Evolutionary conservation across 257 asterid species (phyloP).

Genomic region (Knoxia roxburghii): DNA sequence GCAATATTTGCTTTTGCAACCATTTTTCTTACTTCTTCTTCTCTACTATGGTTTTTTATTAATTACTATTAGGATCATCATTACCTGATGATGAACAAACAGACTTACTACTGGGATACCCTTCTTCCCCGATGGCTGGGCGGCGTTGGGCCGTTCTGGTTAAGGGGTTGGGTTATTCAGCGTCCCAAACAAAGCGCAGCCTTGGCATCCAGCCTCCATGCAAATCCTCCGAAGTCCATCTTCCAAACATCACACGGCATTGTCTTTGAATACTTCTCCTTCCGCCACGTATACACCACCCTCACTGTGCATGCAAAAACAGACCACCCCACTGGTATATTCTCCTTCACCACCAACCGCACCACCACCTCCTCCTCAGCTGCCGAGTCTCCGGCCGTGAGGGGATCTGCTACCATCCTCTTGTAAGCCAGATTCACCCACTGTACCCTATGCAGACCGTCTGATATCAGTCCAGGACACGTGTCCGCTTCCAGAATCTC

Average conservation of each 20-base stretch:
- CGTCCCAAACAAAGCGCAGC: constrained; percentile 42
- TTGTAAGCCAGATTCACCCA: constrained; percentile 39
- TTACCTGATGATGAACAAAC: too few relatives aligned
- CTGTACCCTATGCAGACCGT: constrained; percentile 30
- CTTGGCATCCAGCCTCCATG: constrained; percentile 46
- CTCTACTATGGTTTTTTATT: too few relatives aligned
- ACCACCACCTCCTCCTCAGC: constrained; percentile 24
- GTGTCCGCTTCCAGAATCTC: constrained; percentile 31
- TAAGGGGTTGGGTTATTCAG: too few relatives aligned
- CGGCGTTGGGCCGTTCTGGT: too few relatives aligned
- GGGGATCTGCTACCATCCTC: constrained; percentile 28
- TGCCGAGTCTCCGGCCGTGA: constrained; percentile 11
- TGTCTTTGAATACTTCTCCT: constrained; percentile 28
- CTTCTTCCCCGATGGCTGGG: too few relatives aligned
- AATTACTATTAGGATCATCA: too few relatives aligned
- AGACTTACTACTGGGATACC: too few relatives aligned
- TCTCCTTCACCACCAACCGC: constrained; percentile 35
- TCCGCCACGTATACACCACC: constrained; percentile 30
- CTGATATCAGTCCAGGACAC: constrained; percentile 42
- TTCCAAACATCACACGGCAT: constrained; percentile 55
- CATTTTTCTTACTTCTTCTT: too few relatives aligned
- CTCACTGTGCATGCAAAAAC: constrained; percentile 47
- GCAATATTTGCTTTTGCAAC: too few relatives aligned
- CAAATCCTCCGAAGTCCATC: constrained; percentile 53
- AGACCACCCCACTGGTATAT: constrained; percentile 14